Percentiles rank a stretch among this genome's conserved stretches.
Conservation (phyloP, 2,329 filamentous ascomycete genomes). For the Pyricularia pennisetigena region DNA sequence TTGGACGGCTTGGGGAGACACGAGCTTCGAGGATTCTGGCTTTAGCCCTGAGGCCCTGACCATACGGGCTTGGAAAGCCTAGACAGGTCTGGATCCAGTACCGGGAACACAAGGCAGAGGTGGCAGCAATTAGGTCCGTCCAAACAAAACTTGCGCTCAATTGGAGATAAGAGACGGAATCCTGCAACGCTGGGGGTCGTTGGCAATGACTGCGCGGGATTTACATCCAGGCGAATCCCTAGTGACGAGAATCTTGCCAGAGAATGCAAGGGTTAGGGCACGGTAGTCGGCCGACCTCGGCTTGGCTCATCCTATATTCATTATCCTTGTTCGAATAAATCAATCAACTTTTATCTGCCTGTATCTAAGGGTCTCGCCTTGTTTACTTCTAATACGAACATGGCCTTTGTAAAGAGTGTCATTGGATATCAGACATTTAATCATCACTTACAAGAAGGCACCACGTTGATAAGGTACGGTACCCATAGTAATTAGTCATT, state of each 20-base stretch:
- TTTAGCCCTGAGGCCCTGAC: slow-evolving; percentile 10
- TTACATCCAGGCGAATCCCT: slow-evolving; percentile 5
- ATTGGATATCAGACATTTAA: too few relatives aligned
- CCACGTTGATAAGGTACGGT: too few relatives aligned
- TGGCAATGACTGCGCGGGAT: neutral
- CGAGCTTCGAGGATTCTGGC: slow-evolving; percentile 7
- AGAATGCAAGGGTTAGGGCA: too few relatives aligned
- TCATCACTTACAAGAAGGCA: too few relatives aligned
- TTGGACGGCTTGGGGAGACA: slow-evolving; percentile 8
- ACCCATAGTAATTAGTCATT: too few relatives aligned
- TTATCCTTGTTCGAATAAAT: too few relatives aligned
- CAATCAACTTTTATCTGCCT: slow-evolving; percentile 24
- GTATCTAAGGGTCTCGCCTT: too few relatives aligned
- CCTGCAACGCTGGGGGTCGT: neutral
- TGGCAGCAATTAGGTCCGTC: slow-evolving; percentile 10
- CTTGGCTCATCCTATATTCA: too few relatives aligned
- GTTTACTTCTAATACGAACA: too few relatives aligned
- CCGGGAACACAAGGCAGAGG: slow-evolving; percentile 9
- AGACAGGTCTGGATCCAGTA: slow-evolving; percentile 8
- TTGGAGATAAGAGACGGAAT: slow-evolving; percentile 6
- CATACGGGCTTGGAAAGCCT: slow-evolving; percentile 8
- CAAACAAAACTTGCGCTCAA: slow-evolving; percentile 8
- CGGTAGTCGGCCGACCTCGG: too few relatives aligned
- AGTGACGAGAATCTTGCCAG: slow-evolving; percentile 16
- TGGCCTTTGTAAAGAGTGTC: too few relatives aligned